Evolutionary conservation across 2,329 filamentous ascomycete species (phyloP), one percentile per base, ranked within the genome.

Genomic region (Cyphellophora europaea): DNA sequence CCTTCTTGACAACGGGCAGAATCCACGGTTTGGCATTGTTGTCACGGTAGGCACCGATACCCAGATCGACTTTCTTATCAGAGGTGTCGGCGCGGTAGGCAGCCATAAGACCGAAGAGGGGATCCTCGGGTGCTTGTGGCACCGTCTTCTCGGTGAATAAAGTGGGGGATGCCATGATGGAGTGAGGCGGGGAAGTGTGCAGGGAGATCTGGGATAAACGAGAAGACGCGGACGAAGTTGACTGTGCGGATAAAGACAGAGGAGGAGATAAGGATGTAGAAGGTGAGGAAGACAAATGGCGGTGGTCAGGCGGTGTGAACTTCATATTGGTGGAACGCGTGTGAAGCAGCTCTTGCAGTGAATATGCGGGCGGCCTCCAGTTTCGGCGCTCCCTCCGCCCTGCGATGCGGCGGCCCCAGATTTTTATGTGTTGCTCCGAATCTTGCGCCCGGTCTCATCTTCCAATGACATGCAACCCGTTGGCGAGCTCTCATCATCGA

Each of bases 1-100:
- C 89, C 83, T 93, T 93, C 67, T 86, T 93, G 43, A 96, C 89
- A 2, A 96, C 89, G 13, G 91, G 89, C 44, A 98, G 66, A 43
- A 98, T 79, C 91, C 91, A 98, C 3, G 91, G 91, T 69, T 96
- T 96, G 42, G 87, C 89, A 56, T 88, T 82, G 65, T 96, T 72
- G 55, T 94, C 91, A 57, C 91, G 75, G 65, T 98, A 98, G 40
- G 91, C 91, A 50, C 91, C 91, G 66, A 96, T 74, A 57, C 91
- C 88, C 62, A 98, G 65, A 64, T 98, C 91, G 48, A 98, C 82
- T 67, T 98, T 98, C 61, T 84, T 77, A 38, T 71, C 60, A 37
- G 66, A 71, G 12, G 74, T 65, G 56, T 98, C 91, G 44, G 82
- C 82, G 54, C 78, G 78, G 70, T 80, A 98, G 42, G 85, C 87